Evolutionary conservation across 345 rosid genomes (phyloP).

Genomic region (Gossypium longicalyx): DNA sequence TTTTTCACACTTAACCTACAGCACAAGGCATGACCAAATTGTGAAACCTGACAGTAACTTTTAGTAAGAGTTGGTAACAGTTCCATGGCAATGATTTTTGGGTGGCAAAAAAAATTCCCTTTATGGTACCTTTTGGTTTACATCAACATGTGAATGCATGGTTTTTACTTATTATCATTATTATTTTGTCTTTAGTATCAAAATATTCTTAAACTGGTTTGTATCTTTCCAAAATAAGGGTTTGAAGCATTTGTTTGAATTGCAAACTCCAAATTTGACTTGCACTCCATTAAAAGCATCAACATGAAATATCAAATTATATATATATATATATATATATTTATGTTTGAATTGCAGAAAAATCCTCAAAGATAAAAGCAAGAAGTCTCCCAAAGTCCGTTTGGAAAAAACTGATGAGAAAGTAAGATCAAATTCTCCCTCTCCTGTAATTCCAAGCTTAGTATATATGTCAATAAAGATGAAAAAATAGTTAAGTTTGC

Average conservation of each 20-base stretch:
- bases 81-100: background rate
- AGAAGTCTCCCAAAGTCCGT: background rate
- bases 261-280: background rate
- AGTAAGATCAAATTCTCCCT: background rate
- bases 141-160: conserved; percentile 5
- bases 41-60: background rate
- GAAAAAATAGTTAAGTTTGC: too few relatives aligned
- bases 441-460: too few relatives aligned
- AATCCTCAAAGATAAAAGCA: background rate
- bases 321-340: too few relatives aligned
- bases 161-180: background rate
- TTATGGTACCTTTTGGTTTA: background rate
- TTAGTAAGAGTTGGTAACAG: background rate
- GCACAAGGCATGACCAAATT: background rate
- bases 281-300: too few relatives aligned
- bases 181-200: background rate
- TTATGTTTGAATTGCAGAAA: conserved; percentile 7
- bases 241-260: too few relatives aligned
- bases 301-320: too few relatives aligned
- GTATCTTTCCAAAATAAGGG: too few relatives aligned
- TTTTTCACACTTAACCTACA: background rate
- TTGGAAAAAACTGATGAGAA: background rate
- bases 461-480: too few relatives aligned
- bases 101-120: background rate
- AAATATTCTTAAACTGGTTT: too few relatives aligned